Evolutionary conservation across 257 asterid genomes (phyloP), one percentile per base, ranked within the genome.

Genomic region (Scutellaria barbata): DNA sequence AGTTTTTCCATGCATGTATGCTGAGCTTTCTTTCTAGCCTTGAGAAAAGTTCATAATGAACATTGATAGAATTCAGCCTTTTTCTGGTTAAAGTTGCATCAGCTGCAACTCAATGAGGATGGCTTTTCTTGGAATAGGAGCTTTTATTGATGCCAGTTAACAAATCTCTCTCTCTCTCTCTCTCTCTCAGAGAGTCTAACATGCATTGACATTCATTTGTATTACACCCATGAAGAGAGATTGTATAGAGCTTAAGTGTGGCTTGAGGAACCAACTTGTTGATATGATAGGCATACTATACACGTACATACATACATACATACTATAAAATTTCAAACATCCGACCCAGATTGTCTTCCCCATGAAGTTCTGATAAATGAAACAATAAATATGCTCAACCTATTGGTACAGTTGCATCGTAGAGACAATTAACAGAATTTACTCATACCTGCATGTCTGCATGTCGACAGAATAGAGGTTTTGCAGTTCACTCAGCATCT

Each of bases 401-500:
- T 7, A 63, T 39, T 56, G 48, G 60, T 43, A 62, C 76, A 65
- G 61, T 7, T 51, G 66, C 75, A 41, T 68, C 51, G 79, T 69
- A 45, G 66, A 46, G 48, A 60, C 8, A 33, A 69, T 47, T 37
- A 77, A 40, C 71, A 58, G 53, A 77, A 58, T 71, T 66, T 41
- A 77, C 25, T 66, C 65, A 69, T 58, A 59, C 71, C 75, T 67
- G 78, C 61, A 60, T 8, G 25, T 64, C 14, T 30, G 61, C 67
- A 71, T 53, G 53, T 16, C 46, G 69, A 66, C 58, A 73, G 33
- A 39, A 42, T 16, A 60, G 58, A 51, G 66, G 64, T 48, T 71
- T 42, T 64, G 77, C 72, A 63, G 69, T 39, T 59, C 52, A 61
- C 76, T 43, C n/a, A 41, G 17, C 40, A 63, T 65, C 5, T 46